These are phyloP conservation scores for Cercophora sp. DNA, from an alignment of 495 filamentous ascomycete species.

Conservation along the genomic window DNA sequence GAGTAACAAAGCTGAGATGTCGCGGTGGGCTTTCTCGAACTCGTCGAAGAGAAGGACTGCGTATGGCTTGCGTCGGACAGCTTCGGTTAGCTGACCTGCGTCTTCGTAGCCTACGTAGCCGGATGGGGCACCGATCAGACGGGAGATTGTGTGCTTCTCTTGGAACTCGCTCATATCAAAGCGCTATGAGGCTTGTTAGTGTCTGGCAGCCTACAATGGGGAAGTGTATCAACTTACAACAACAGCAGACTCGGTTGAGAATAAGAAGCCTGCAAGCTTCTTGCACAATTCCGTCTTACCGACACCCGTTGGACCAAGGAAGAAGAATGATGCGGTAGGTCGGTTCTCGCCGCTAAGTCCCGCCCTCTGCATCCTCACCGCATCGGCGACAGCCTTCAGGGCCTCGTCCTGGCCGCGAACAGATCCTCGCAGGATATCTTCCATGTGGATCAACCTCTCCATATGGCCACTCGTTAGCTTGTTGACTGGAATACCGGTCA, in stretches of 20 bases:
- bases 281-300: slow-evolving; percentile 98
- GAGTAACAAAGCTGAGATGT: slow-evolving; percentile 89
- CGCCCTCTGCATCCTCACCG: slow-evolving; percentile 89
- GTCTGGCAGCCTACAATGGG: no score
- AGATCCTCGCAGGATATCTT: slow-evolving; percentile 78
- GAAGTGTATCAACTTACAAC: slow-evolving; percentile 19
- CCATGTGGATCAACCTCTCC: slow-evolving; percentile 91
- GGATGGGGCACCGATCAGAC: slow-evolving; percentile 87
- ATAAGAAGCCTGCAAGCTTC: slow-evolving; percentile 88
- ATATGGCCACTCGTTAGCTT: slow-evolving; percentile 90
- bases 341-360: slow-evolving; percentile 88
- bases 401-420: slow-evolving; percentile 94
- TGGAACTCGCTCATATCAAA: slow-evolving; percentile 99
- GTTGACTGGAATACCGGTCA: slow-evolving; percentile 87
- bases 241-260: slow-evolving; percentile 85
- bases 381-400: slow-evolving; percentile 83
- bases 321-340: slow-evolving; percentile 93
- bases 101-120: slow-evolving; percentile 98
- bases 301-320: slow-evolving; percentile 92
- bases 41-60: slow-evolving; percentile 94
- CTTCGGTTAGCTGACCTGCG: slow-evolving; percentile 93
- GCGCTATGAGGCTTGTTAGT: slow-evolving; percentile 28
- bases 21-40: slow-evolving; percentile 94
- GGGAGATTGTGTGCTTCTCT: slow-evolving; percentile 92
- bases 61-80: slow-evolving; percentile 91